phyloP scores from a whole-genome alignment of 495 filamentous ascomycete species.

The Penicillium dipodomyicola region DNA sequence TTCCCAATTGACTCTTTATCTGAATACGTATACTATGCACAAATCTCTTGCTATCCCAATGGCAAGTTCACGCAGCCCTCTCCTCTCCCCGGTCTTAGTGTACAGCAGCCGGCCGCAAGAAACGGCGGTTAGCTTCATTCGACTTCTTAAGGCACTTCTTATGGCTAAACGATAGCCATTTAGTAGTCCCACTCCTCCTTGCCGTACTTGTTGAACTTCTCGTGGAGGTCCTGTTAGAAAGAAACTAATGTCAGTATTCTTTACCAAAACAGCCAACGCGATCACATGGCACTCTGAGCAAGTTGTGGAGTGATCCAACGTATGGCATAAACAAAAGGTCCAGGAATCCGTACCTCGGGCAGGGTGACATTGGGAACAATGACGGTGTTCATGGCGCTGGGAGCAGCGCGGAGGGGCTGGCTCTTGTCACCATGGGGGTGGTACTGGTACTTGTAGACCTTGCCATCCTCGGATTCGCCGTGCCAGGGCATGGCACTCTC shows the following conservation, averaged over 20 bases:
- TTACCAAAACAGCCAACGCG: conserved; percentile 19
- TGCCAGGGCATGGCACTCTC: conserved; percentile 87
- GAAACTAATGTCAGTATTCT: conserved; percentile 3
- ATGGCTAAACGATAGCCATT: conserved; percentile 17
- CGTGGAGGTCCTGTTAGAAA: conserved; percentile 70
- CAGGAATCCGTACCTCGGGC: conserved; percentile 66
- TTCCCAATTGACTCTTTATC: conserved; percentile 38
- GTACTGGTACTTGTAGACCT: conserved; percentile 82
- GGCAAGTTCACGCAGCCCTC: conserved; percentile 21
- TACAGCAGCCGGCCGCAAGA: conserved; percentile 67
- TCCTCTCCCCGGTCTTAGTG: conserved; percentile 41
- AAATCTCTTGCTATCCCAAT: conserved; percentile 32
- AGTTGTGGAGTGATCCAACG: neutral
- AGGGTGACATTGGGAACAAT: conserved; percentile 89
- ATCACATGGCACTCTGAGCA: neutral
- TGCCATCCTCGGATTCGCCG: conserved; percentile 51
- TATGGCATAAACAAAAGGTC: neutral
- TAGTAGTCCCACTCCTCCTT: conserved; percentile 70
- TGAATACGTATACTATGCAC: conserved; percentile 41
- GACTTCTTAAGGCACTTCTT: conserved; percentile 13
- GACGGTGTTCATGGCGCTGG: conserved; percentile 90
- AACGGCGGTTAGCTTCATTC: conserved; percentile 26
- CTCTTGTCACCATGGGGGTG: conserved; percentile 82
- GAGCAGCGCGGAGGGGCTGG: conserved; percentile 78
- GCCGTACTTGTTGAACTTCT: conserved; percentile 97